Base-by-base conservation (phyloP, 1,139 yeast genomes). In the Hemisphaericaspora xylanilytica region DNA sequence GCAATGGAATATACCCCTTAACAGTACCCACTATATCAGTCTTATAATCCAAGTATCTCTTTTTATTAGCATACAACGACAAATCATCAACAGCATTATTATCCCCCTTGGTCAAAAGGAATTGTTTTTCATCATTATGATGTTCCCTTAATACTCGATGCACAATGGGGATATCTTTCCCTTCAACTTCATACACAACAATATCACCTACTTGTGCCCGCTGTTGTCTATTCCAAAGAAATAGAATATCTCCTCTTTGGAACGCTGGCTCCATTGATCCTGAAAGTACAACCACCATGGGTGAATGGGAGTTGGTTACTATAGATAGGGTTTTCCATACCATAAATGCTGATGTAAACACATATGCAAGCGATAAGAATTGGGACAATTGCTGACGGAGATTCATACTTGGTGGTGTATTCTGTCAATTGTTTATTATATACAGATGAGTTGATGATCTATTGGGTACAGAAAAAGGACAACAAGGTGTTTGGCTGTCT, bases 261-360 rank as follows among this genome's bases (percentile, higher is more conserved):
- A 94, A 94, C 0, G 98, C 98, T 1, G 99, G 99, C 59, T 94
- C 98, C 99, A 92, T 92, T 1, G 97, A 92, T 5, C 98, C 99
- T 2, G 97, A 88, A 35, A 92, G 76, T 10, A 92, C 99, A 28
- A 92, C 98, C 28, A 94, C 98, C 29, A 92, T 81, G 13, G 99
- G 99, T 2, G 97, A 87, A 47, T 87, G 85, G 0, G 96, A 82
- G 62, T 88, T 82, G 18, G 96, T 74, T 2, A 83, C 70, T 4
- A 92, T 71, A 1, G 90, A 81, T 16, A 92, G 70, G 0, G 87
- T 79, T 59, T 88, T 89, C 95, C 97, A 92, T 46, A 88, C 78
- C 78, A 92, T 86, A 61, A 82, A 92, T 0, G 98, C 96, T 0
- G 95, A 81, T 9, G 96, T 77, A 42, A 89, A 75, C 34, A 87